phyloP scores from a whole-genome alignment of 495 filamentous ascomycete genomes.

The Delitschia confertaspora region DNA sequence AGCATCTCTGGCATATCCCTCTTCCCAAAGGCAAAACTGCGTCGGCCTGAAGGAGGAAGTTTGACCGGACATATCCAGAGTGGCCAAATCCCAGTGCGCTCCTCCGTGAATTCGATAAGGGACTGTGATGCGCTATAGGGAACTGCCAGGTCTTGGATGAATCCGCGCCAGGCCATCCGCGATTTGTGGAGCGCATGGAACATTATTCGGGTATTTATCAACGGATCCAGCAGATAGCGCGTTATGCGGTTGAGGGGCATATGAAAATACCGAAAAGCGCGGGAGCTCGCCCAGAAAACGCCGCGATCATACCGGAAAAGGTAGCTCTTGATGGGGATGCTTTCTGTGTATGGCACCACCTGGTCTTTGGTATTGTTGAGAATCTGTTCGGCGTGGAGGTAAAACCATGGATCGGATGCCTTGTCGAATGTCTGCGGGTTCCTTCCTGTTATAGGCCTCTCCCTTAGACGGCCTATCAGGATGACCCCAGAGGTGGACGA shows the following conservation, averaged over 20 bases:
- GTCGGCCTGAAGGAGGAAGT: not conserved
- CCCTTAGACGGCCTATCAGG: slow-evolving; percentile 43
- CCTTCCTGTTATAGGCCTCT: slow-evolving; percentile 6
- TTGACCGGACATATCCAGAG: slow-evolving; percentile 54
- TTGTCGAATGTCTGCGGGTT: slow-evolving; percentile 25
- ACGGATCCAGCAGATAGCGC: slow-evolving; percentile 49
- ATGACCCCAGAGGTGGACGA: slow-evolving; percentile 43
- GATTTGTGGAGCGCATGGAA: slow-evolving; percentile 50
- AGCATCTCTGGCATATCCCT: slow-evolving; percentile 28
- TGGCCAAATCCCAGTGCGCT: slow-evolving; percentile 44
- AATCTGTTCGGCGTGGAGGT: slow-evolving; percentile 40
- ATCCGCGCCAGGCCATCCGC: slow-evolving; percentile 39
- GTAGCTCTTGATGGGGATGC: slow-evolving; percentile 47
- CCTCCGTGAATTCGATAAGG: slow-evolving; percentile 42
- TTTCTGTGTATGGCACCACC: slow-evolving; percentile 33
- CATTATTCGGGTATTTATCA: slow-evolving; percentile 55
- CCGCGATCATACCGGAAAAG: slow-evolving; percentile 58
- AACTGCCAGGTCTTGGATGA: slow-evolving; percentile 53
- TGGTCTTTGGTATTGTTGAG: not conserved
- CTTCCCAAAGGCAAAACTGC: slow-evolving; percentile 6
- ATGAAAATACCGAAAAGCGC: slow-evolving; percentile 48
- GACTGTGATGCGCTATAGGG: slow-evolving; percentile 38
- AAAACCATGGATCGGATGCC: slow-evolving; percentile 49
- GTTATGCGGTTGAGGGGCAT: slow-evolving; percentile 48
- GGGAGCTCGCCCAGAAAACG: slow-evolving; percentile 49